phyloP scores from a whole-genome alignment of 495 filamentous ascomycete genomes.

The Chaetomium tenue region DNA sequence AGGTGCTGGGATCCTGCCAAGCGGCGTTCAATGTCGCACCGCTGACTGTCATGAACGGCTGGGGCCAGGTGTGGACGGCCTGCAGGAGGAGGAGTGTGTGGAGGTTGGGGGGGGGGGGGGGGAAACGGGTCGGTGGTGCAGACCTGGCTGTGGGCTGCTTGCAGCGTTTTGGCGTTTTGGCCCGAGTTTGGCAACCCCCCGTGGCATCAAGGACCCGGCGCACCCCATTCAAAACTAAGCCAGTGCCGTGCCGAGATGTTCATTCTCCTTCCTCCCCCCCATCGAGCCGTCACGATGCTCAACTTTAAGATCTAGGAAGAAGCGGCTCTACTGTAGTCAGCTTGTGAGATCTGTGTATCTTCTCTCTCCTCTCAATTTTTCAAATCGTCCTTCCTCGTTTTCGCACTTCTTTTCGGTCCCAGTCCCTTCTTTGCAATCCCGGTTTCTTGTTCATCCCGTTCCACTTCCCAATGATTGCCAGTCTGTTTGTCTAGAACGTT shows the following conservation, averaged over 20 bases:
- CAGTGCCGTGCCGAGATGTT: slow-evolving; percentile 35
- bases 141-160: slow-evolving; percentile 10
- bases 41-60: slow-evolving; percentile 15
- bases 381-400: neutral
- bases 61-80: slow-evolving; percentile 10
- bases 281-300: slow-evolving; percentile 51
- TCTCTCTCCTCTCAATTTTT: slow-evolving; percentile 22
- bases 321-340: slow-evolving; percentile 50
- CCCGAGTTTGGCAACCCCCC: slow-evolving; percentile 14
- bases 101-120: slow-evolving; percentile 10
- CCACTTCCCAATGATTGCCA: slow-evolving; percentile 29
- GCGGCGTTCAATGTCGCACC: slow-evolving; percentile 1
- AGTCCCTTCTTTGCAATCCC: slow-evolving; percentile 18
- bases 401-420: neutral
- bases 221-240: slow-evolving; percentile 47
- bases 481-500: slow-evolving; percentile 37
- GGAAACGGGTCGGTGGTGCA: slow-evolving; percentile 2
- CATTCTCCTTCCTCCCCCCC: slow-evolving; percentile 37
- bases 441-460: slow-evolving; percentile 14
- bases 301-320: slow-evolving; percentile 49
- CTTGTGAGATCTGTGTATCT: slow-evolving; percentile 43
- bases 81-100: slow-evolving; percentile 8
- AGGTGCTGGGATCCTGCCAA: neutral
- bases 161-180: neutral
- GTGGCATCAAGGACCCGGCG: slow-evolving; percentile 16